A percentile compares a stretch with the other conserved stretches of the same genome.
Evolutionary conservation across 768 basidiomycete species (phyloP).

Genomic region (Guyanaporus albipodus): DNA sequence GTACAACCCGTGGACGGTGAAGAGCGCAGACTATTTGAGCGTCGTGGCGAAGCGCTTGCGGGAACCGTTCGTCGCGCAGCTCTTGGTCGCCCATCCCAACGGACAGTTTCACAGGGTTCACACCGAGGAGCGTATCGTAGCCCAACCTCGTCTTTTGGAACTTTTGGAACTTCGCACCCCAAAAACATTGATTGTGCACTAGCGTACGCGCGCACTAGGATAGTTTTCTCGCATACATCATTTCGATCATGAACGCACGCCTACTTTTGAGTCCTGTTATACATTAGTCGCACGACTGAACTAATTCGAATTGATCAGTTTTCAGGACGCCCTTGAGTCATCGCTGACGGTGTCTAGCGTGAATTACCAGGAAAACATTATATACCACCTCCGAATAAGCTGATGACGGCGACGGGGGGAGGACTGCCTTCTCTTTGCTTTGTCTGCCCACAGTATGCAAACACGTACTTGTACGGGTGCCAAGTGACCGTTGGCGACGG

Average conservation of each 20-base stretch:
- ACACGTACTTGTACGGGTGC: slow-evolving; percentile 80
- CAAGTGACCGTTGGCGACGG: slow-evolving; percentile 74
- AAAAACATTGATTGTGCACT: slow-evolving; percentile 21
- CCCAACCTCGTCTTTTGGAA: slow-evolving; percentile 11
- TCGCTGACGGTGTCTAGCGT: no score
- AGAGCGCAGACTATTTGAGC: slow-evolving; percentile 7
- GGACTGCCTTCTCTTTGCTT: slow-evolving; percentile 62
- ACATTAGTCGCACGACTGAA: background rate
- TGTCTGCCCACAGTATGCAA: slow-evolving; percentile 79
- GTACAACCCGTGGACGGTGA: slow-evolving; percentile 14
- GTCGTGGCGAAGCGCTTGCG: slow-evolving; percentile 14
- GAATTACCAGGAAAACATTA: slow-evolving; percentile 7
- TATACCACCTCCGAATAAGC: slow-evolving; percentile 60
- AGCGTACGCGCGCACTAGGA: background rate
- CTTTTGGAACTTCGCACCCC: slow-evolving; percentile 17
- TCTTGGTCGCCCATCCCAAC: slow-evolving; percentile 21
- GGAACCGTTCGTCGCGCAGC: slow-evolving; percentile 20
- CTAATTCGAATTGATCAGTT: background rate
- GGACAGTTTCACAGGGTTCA: slow-evolving; percentile 20
- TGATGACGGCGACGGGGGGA: slow-evolving; percentile 63
- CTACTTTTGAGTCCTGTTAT: no score
- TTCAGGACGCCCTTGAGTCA: background rate
- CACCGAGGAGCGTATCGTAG: slow-evolving; percentile 23
- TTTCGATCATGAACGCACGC: no score
- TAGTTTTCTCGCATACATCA: no score